phyloP scores from a whole-genome alignment of 495 filamentous ascomycete species.

The Penicillium coffeae region DNA sequence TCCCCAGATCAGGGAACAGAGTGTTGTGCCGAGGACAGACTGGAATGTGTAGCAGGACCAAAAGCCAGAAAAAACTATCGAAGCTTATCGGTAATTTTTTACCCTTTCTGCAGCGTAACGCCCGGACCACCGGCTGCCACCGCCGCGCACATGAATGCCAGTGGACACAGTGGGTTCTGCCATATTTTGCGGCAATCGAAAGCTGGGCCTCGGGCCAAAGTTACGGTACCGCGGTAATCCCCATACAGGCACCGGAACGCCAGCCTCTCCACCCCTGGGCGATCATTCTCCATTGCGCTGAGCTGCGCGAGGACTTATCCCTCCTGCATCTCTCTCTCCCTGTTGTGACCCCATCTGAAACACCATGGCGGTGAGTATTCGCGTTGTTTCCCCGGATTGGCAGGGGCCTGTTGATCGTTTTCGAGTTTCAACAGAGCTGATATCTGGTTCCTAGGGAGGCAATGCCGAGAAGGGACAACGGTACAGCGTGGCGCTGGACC shows the following conservation, averaged over 20 bases:
- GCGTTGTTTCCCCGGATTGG: not conserved
- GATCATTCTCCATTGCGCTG: slow-evolving; percentile 14
- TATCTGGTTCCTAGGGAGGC: slow-evolving; percentile 31
- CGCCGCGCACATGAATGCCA: slow-evolving; percentile 21
- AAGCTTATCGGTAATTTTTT: slow-evolving; percentile 24
- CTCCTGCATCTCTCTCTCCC: slow-evolving; percentile 21
- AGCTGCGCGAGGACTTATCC: slow-evolving; percentile 7
- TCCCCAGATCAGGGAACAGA: not conserved
- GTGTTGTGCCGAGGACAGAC: slow-evolving; percentile 1
- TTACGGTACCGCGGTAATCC: slow-evolving; percentile 26
- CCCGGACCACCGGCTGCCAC: slow-evolving; percentile 15
- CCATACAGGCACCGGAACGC: slow-evolving; percentile 3
- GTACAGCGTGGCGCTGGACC: slow-evolving; percentile 77
- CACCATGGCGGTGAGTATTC: slow-evolving; percentile 38
- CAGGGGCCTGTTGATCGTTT: not conserved
- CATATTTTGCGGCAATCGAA: too few species aligned
- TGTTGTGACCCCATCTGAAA: slow-evolving; percentile 11
- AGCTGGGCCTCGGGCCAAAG: slow-evolving; percentile 29
- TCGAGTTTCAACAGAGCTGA: not conserved
- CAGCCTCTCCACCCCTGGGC: slow-evolving; percentile 19
- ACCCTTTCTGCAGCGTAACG: slow-evolving; percentile 2
- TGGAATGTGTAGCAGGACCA: slow-evolving; percentile 3
- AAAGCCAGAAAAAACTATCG: not conserved
- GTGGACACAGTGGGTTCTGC: not conserved
- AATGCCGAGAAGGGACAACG: slow-evolving; percentile 66